Conservation (phyloP, 352 stramenopile genomes). For the Thalassiosira mediterranea region DNA sequence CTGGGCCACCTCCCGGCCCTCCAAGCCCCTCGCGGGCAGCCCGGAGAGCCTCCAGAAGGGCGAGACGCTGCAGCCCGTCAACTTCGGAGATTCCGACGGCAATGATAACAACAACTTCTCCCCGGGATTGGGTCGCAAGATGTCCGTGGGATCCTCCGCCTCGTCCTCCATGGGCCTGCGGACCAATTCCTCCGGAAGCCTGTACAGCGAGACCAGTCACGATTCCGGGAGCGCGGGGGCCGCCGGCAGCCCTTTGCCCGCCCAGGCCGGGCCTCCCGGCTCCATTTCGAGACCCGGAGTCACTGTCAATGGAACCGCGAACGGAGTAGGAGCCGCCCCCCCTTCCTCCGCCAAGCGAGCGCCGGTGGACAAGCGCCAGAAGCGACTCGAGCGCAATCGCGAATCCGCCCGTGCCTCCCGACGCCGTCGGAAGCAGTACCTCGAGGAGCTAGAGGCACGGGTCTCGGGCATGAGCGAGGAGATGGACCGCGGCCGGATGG, state of each 20-base stretch:
- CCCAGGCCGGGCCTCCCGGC: background rate
- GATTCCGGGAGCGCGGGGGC: background rate
- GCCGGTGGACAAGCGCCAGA: constrained; percentile 57
- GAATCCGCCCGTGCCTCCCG: constrained; percentile 82
- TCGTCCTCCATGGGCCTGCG: constrained; percentile 1
- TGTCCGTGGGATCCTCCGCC: constrained; percentile 8
- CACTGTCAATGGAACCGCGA: background rate
- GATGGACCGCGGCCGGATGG: constrained; percentile 77
- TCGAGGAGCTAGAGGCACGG: constrained; percentile 83
- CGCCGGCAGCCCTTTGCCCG: background rate
- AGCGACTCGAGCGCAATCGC: constrained; percentile 83
- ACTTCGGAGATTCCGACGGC: constrained; percentile 13
- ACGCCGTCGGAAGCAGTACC: constrained; percentile 83
- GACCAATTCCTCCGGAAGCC: background rate
- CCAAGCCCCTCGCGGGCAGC: background rate
- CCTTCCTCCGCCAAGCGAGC: background rate
- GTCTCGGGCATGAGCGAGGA: constrained; percentile 70
- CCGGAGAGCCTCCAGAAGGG: background rate
- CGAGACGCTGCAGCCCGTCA: constrained; percentile 18
- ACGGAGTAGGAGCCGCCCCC: background rate
- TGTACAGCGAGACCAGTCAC: constrained; percentile 1
- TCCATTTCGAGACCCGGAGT: background rate
- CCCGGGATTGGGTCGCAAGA: background rate
- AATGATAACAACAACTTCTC: background rate
- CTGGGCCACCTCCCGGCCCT: background rate